Evolutionary conservation across 2,329 filamentous ascomycete species (phyloP), one percentile per base, ranked within the genome.

Genomic region (Stagonosporopsis tanaceti): DNA sequence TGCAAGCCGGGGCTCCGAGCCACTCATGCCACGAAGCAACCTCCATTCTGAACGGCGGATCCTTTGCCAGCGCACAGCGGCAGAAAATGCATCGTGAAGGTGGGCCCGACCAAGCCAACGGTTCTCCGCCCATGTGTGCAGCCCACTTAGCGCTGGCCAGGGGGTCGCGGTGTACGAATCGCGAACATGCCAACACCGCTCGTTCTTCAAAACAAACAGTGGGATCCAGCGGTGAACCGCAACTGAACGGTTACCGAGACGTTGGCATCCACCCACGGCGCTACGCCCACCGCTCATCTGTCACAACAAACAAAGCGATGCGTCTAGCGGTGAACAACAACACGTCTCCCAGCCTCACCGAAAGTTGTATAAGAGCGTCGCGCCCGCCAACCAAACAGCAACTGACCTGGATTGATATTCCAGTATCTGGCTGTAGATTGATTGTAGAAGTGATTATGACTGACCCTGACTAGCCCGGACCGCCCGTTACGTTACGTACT

Each of bases 141-240:
- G 27, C 45, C 54, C 54, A 57, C 50, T 57, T 57, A 34, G 39
- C 40, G 44, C 44, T 35, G 15, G 42, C 25, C 47, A 47, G 25
- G 35, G 47, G 32, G 12, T 11, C 50, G 37, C 48, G 44, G 44
- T 53, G 54, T 52, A 39, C 34, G 54, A 57, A 34, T 57, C 54
- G 40, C 38, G 54, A 57, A 57, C 50, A 48, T 57, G 54, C 50
- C 48, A 57, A 57, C 54, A 57, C 48, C 54, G 54, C 54, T 53
- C 54, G 54, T 57, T 53, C 39, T 44, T 57, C 40, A 46, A 53
- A 57, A 57, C 54, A 57, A 53, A 57, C 54, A 57, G 42, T 45
- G 38, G 54, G 34, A 50, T 57, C 54, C 54, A 57, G 54, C 54
- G 54, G 54, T 57, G 54, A 57, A 57, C 48, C 42, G 48, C 54